Evolutionary conservation across 2,329 filamentous ascomycete species (phyloP).

Genomic region (Dryadomyces quercus-mongolicae): DNA sequence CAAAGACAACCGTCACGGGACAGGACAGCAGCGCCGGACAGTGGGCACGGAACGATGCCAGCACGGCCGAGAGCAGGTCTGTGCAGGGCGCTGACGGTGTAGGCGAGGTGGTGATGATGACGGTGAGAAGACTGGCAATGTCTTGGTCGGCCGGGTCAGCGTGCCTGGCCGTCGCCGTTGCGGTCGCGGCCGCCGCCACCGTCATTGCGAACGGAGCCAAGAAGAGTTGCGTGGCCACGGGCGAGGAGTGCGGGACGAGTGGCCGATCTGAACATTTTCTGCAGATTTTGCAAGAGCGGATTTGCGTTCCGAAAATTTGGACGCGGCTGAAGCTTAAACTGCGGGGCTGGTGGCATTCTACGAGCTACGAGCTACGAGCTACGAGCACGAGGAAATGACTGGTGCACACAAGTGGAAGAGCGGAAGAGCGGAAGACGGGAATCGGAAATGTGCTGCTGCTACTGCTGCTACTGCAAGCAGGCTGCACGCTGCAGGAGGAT

Average conservation of each 20-base stretch:
- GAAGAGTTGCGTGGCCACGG: neutral
- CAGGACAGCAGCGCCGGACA: constrained; percentile 29
- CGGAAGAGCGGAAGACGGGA: too few relatives aligned
- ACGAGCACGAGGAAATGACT: too few relatives aligned
- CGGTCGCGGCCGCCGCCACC: neutral
- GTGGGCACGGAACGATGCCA: constrained; percentile 30
- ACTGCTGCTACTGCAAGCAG: too few relatives aligned
- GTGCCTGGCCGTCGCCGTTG: neutral
- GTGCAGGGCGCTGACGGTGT: constrained; percentile 41
- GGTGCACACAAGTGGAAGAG: too few relatives aligned
- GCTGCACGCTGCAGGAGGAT: too few relatives aligned
- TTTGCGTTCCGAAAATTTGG: neutral
- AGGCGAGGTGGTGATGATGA: constrained; percentile 42
- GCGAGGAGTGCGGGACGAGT: neutral
- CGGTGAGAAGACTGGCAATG: constrained; percentile 20
- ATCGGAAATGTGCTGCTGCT: too few relatives aligned
- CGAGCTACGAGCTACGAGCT: too few relatives aligned
- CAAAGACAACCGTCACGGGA: constrained; percentile 37
- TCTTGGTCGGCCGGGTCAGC: neutral
- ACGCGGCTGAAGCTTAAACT: neutral
- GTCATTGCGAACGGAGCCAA: neutral
- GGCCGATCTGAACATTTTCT: neutral
- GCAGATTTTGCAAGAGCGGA: neutral
- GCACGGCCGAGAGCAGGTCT: constrained; percentile 34
- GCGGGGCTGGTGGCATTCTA: neutral